Conservation (phyloP, 768 basidiomycete species). For the Boletus pseudo-olivaceus region DNA sequence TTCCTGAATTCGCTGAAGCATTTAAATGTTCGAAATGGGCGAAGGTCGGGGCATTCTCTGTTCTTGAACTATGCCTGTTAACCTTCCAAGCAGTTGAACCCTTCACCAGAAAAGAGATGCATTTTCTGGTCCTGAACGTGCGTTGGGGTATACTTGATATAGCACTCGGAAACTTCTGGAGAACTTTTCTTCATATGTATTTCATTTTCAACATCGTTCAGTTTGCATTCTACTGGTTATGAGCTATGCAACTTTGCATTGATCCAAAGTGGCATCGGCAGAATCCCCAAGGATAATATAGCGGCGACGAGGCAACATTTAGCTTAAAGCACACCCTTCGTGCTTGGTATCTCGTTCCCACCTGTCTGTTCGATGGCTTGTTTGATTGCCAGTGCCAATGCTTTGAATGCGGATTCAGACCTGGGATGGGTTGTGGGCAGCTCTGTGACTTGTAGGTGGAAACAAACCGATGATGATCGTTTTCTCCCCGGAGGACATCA, state of each 20-base stretch:
- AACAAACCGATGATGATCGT: constrained; percentile 93
- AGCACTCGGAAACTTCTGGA: neutral
- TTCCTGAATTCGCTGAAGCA: constrained; percentile 83
- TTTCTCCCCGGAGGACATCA: constrained; percentile 91
- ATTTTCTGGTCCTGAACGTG: constrained; percentile 64
- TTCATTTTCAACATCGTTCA: constrained; percentile 4
- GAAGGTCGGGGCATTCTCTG: constrained; percentile 48
- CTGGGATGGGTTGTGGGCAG: constrained; percentile 39
- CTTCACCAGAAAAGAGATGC: constrained; percentile 75
- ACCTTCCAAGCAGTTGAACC: constrained; percentile 58
- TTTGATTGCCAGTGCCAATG: constrained; percentile 89
- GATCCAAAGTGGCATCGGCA: neutral
- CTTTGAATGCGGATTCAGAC: constrained; percentile 97
- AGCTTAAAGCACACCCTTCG: constrained; percentile 88
- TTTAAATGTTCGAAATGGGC: constrained; percentile 77
- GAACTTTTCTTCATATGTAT: constrained; percentile 16
- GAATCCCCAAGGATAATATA: neutral
- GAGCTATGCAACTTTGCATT: neutral
- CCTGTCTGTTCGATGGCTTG: constrained; percentile 93
- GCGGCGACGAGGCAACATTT: neutral
- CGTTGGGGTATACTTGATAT: constrained; percentile 2
- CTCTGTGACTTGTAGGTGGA: neutral
- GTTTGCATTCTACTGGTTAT: neutral
- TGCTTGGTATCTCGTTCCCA: constrained; percentile 88
- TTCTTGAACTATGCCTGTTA: neutral